Evolutionary conservation across 192 early-diverging fungal species (phyloP).

Genomic region (Coemansia reversa): DNA sequence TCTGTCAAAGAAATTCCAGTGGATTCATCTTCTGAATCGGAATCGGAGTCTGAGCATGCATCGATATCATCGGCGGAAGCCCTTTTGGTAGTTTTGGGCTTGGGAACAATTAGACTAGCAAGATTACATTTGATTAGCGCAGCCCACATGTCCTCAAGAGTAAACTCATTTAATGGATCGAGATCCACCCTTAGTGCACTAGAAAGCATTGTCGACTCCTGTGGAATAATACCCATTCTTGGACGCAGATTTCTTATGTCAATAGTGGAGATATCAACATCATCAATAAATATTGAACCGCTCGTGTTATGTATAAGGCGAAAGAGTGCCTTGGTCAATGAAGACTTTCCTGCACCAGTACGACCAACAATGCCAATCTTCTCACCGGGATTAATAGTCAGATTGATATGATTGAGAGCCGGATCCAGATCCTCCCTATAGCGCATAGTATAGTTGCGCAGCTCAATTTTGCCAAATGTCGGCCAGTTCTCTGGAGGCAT

Average conservation of each 20-base stretch:
- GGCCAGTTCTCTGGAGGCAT: conserved; percentile 70
- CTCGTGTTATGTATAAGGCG: conserved; percentile 59
- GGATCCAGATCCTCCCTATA: conserved; percentile 59
- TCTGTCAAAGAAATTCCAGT: neutral
- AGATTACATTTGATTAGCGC: conserved; percentile 51
- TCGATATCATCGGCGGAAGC: neutral
- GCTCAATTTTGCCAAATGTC: conserved; percentile 56
- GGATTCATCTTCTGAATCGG: neutral
- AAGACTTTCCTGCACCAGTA: conserved; percentile 76
- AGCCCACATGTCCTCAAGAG: conserved; percentile 67
- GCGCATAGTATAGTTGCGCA: conserved; percentile 58
- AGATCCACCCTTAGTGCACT: conserved; percentile 74
- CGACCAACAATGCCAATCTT: conserved; percentile 67
- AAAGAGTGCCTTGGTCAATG: conserved; percentile 69
- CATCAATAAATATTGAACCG: conserved; percentile 72
- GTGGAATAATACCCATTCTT: conserved; percentile 66
- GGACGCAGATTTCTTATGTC: conserved; percentile 53
- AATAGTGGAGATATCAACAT: conserved; percentile 63
- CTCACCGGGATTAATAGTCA: conserved; percentile 41
- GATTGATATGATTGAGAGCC: conserved; percentile 36
- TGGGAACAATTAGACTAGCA: conserved; percentile 11
- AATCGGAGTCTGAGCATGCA: neutral
- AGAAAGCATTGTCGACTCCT: conserved; percentile 70
- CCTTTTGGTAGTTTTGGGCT: neutral
- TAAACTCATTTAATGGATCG: conserved; percentile 71